Conservation (phyloP, 257 asterid genomes). For the Rhazya stricta region DNA sequence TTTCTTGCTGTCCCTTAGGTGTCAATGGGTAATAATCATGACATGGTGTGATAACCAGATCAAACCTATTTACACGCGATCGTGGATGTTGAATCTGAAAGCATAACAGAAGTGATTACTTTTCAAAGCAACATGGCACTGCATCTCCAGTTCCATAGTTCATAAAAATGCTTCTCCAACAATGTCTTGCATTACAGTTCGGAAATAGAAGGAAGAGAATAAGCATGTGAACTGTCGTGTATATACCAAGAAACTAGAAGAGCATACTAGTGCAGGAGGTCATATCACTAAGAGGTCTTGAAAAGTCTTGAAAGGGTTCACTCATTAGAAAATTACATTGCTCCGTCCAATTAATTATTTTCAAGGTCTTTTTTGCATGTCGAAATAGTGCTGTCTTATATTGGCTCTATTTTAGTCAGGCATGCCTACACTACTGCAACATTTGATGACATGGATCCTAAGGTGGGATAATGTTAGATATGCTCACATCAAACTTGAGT, state of each 20-base stretch:
- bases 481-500: neutral
- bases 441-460: neutral
- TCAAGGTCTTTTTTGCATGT: neutral
- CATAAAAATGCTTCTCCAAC: neutral
- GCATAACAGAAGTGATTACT: slow-evolving; percentile 18
- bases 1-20: slow-evolving; percentile 64
- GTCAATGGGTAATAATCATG: slow-evolving; percentile 81
- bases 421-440: neutral
- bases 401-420: neutral
- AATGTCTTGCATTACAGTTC: neutral
- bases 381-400: neutral
- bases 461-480: neutral
- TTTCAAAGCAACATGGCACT: slow-evolving; percentile 5
- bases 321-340: neutral
- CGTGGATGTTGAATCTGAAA: slow-evolving; percentile 92
- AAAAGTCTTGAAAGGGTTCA: neutral
- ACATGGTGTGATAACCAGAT: slow-evolving; percentile 71
- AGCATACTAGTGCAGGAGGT: neutral
- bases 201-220: neutral
- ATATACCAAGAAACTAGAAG: neutral
- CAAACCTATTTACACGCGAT: slow-evolving; percentile 68
- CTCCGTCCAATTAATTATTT: neutral
- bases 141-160: neutral
- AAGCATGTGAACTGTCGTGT: neutral
- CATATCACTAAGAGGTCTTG: neutral